A percentile compares a stretch with the other conserved stretches of the same genome.
These are phyloP conservation scores for Mrakia blollopis DNA, from an alignment of 768 basidiomycete species.

Conservation along the genomic window DNA sequence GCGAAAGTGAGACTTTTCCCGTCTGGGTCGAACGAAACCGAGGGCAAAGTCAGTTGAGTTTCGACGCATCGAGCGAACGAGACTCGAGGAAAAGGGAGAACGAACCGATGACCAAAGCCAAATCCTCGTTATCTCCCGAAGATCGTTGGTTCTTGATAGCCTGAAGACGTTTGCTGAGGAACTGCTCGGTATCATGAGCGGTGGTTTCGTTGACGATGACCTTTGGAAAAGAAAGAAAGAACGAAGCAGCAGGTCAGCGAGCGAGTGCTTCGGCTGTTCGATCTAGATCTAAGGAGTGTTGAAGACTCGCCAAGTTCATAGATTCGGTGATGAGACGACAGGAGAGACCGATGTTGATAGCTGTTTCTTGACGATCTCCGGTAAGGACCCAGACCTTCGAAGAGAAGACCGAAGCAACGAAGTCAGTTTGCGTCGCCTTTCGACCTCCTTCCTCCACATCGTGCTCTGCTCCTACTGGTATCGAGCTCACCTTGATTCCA, in stretches of 20 bases:
- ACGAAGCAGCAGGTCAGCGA: background rate
- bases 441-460: background rate
- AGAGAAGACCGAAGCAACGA: background rate
- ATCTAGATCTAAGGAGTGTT: background rate
- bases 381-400: conserved; percentile 90
- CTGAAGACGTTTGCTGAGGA: conserved; percentile 76
- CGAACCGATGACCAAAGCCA: conserved; percentile 88
- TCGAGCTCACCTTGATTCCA: conserved; percentile 72
- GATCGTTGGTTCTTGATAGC: conserved; percentile 91
- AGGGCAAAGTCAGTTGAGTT: background rate
- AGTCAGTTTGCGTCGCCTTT: background rate
- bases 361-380: conserved; percentile 96
- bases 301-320: conserved; percentile 80
- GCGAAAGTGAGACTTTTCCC: conserved; percentile 92
- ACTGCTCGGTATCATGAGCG: conserved; percentile 72
- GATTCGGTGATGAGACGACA: conserved; percentile 95
- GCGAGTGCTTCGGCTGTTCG: background rate
- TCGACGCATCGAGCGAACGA: no score
- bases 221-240: conserved; percentile 46
- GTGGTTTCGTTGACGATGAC: conserved; percentile 91
- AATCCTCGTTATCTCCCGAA: conserved; percentile 86
- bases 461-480: background rate
- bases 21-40: conserved; percentile 51
- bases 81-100: background rate
- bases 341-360: conserved; percentile 98